Base-by-base conservation (phyloP, 1,139 yeast species). In the Scheffersomyces illinoinensis region DNA sequence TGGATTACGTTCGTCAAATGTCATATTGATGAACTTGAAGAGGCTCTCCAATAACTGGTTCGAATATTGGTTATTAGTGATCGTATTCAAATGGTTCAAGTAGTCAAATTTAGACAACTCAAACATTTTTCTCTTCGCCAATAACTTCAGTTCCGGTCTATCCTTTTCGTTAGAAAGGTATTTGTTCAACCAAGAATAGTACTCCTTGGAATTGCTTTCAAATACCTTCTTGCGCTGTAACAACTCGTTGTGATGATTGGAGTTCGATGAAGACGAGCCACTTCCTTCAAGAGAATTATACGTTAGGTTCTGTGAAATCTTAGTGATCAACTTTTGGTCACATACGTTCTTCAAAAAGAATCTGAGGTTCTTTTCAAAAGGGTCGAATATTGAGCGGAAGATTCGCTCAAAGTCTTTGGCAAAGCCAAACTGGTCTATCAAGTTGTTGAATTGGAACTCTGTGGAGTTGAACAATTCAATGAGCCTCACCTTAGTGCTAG, bases 41-140 rank as follows among this genome's bases (percentile, higher is more conserved):
- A 82, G 61, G 53, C 72, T 73, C 58, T 81, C 85, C 48, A 75
- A 63, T n/a, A 81, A 69, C 57, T 74, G 77, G 63, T 78, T 81
- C 54, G 76, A 69, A 61, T 79, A 79, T 61, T 81, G 84, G 64
- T 80, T 78, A 53, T 88, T 88, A 21, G 85, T 81, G 17, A 86
- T 75, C 64, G 86, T 89, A 60, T 84, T 85, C 59, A 92, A 75
- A 66, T 81, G 88, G 58, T 85, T 83, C 67, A 87, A 84, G 68
- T 91, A 92, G 65, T 89, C 96, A 64, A 89, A 84, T 59, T 95
- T 85, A 2, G 88, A 80, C 6, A 88, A 71, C 65, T 90, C 96
- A 73, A 91, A 91, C 0, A 77, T 73, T 62, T 85, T 86, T 56
- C 88, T 76, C 68, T 86, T 88, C 20, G 73, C 74, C 21, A 89